A percentile compares a stretch with the other conserved stretches of the same genome.
Evolutionary conservation across 2,329 filamentous ascomycete genomes (phyloP).

Genomic region (Myrmaecium sp.): DNA sequence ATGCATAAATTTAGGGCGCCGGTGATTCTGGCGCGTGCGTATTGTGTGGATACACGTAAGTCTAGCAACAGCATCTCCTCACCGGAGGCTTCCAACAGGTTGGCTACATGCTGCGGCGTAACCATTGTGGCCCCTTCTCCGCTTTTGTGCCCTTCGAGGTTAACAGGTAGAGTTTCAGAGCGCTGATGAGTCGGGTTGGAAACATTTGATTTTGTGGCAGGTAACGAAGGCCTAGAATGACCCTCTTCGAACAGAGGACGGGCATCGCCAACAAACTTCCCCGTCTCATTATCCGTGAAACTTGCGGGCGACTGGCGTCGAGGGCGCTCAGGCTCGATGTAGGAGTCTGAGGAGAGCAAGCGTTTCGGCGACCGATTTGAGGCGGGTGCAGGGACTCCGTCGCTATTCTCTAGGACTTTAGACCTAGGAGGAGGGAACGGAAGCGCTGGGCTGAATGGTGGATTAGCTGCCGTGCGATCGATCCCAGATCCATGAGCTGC

Average conservation of each 20-base stretch:
- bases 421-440: conserved; percentile 2
- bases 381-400: conserved; percentile 1
- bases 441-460: conserved; percentile 2
- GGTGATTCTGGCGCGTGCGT: conserved; percentile 52
- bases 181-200: conserved; percentile 14
- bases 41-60: conserved; percentile 73
- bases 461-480: not conserved
- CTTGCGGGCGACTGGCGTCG: conserved; percentile 30
- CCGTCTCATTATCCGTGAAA: conserved; percentile 17
- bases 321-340: conserved; percentile 23
- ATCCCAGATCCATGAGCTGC: too few relatives aligned
- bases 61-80: conserved; percentile 58
- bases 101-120: conserved; percentile 31
- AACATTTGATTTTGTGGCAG: conserved; percentile 2
- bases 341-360: conserved; percentile 29
- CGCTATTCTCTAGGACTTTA: too few relatives aligned
- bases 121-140: conserved; percentile 23
- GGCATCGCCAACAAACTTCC: conserved; percentile 17
- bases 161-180: conserved; percentile 29
- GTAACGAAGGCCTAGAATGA: conserved; percentile 5
- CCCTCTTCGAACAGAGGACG: not conserved
- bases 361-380: conserved; percentile 28
- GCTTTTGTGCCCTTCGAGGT: conserved; percentile 10
- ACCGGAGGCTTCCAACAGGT: conserved; percentile 28
- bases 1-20: conserved; percentile 88